Conservation (phyloP, 208 protist genomes). For the Crithidia acanthocephali region DNA sequence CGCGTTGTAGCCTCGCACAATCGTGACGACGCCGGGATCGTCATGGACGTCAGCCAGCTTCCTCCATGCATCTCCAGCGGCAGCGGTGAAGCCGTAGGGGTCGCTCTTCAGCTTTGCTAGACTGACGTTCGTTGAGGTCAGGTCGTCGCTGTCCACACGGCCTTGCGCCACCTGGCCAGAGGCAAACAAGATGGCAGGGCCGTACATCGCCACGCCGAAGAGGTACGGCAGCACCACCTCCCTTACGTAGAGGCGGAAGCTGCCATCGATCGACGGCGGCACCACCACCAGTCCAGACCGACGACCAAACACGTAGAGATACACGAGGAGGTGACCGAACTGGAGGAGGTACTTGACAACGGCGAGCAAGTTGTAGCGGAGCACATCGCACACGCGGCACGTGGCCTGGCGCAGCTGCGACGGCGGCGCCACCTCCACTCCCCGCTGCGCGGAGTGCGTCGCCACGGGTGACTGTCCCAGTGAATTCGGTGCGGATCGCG, state of each 20-base stretch:
- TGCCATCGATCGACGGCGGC: constrained; percentile 22
- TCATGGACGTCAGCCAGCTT: not conserved
- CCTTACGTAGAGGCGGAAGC: not conserved
- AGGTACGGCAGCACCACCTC: constrained; percentile 13
- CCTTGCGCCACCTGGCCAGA: not conserved
- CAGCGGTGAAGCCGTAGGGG: too few relatives aligned
- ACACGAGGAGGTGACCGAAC: constrained; percentile 34
- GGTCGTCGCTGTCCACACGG: too few relatives aligned
- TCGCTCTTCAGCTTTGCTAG: not conserved
- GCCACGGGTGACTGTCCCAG: not conserved
- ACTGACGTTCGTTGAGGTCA: not conserved
- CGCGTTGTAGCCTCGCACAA: not conserved
- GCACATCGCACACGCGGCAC: not conserved
- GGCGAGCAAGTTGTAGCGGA: constrained; percentile 27
- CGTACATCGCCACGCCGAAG: constrained; percentile 6
- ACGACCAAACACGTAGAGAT: constrained; percentile 33
- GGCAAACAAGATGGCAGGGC: constrained; percentile 3
- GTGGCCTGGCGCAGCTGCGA: not conserved
- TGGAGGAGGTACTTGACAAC: constrained; percentile 46
- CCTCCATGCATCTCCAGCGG: too few relatives aligned
- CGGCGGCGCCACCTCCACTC: not conserved
- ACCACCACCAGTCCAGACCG: constrained; percentile 22
- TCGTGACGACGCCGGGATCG: not conserved
- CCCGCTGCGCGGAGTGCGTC: not conserved
- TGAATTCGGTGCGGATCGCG: not conserved